phyloP scores from a whole-genome alignment of 805 yeast species.

The Metschnikowia picachoensis region DNA sequence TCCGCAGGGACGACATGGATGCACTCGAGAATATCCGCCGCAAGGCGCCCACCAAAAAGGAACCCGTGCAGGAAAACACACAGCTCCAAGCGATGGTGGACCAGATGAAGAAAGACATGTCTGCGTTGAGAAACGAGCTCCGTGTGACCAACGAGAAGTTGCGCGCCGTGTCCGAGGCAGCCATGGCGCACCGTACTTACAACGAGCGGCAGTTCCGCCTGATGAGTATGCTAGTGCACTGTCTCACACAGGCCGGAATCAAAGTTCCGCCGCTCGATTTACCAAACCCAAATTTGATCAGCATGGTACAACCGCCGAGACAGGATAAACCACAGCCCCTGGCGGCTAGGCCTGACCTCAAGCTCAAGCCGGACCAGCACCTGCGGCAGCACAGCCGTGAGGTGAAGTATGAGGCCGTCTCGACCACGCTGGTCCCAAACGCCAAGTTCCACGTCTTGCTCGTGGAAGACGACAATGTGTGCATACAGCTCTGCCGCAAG shows the following conservation, averaged over 20 bases:
- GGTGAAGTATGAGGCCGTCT: slow-evolving; percentile 12
- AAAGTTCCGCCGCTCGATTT: slow-evolving; percentile 62
- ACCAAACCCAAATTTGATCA: slow-evolving; percentile 38
- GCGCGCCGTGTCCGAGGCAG: slow-evolving; percentile 58
- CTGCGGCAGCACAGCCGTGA: slow-evolving; percentile 4
- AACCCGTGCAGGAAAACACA: slow-evolving; percentile 9
- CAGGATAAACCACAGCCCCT: too few relatives aligned
- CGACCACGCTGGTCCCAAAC: slow-evolving; percentile 23
- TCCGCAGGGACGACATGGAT: slow-evolving; percentile 69
- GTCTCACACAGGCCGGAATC: slow-evolving; percentile 57
- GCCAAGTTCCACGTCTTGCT: slow-evolving; percentile 66
- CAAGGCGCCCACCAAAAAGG: slow-evolving; percentile 63
- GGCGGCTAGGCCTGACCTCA: not conserved
- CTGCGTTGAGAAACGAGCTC: slow-evolving; percentile 31
- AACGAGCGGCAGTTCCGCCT: slow-evolving; percentile 56
- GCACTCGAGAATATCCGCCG: slow-evolving; percentile 84
- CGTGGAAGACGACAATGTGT: slow-evolving; percentile 78
- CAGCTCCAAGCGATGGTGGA: slow-evolving; percentile 17
- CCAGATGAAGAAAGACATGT: slow-evolving; percentile 29
- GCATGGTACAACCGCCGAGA: slow-evolving; percentile 18
- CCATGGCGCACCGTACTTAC: slow-evolving; percentile 51
- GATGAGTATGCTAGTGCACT: slow-evolving; percentile 46
- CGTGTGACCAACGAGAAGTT: slow-evolving; percentile 45
- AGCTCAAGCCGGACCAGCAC: not conserved
- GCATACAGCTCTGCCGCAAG: slow-evolving; percentile 78